Evolutionary conservation across 805 yeast species (phyloP).

Genomic region (Tetrapisispora pingtungensis): DNA sequence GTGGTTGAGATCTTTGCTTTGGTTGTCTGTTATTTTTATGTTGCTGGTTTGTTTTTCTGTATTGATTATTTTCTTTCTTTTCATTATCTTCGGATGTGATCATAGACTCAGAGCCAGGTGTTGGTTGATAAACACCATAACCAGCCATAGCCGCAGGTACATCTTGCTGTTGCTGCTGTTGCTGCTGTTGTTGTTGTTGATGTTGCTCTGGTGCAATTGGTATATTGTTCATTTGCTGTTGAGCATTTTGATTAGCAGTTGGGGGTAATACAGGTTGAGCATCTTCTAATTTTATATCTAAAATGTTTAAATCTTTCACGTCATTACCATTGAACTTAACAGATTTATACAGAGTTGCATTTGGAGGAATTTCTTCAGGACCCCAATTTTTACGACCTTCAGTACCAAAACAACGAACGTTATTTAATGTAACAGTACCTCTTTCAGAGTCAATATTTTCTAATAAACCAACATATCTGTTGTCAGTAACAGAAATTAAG

Average conservation of each 20-base stretch:
- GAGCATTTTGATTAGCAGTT: constrained; percentile 6
- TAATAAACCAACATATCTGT: constrained; percentile 78
- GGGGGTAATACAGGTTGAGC: constrained; percentile 44
- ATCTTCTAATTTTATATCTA: constrained; percentile 59
- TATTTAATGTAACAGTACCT: constrained; percentile 74
- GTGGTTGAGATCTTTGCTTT: background rate
- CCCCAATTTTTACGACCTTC: constrained; percentile 78
- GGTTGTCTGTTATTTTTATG: background rate
- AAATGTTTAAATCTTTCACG: constrained; percentile 77
- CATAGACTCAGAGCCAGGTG: constrained; percentile 7
- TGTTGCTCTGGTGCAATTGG: constrained; percentile 11
- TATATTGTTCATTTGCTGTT: constrained; percentile 4
- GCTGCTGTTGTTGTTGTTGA: too few relatives aligned
- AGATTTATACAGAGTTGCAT: constrained; percentile 55
- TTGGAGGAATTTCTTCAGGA: constrained; percentile 59
- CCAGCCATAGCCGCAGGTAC: constrained; percentile 30
- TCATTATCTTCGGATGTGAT: constrained; percentile 5
- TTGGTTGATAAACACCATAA: constrained; percentile 27
- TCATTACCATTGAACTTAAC: constrained; percentile 87
- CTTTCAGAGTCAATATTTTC: constrained; percentile 82
- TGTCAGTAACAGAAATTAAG: constrained; percentile 23
- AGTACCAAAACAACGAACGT: constrained; percentile 80
- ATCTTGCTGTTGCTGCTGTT: constrained; percentile 4
- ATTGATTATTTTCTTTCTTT: background rate
- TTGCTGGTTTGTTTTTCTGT: background rate